phyloP scores from a whole-genome alignment of 2,329 filamentous ascomycete species.

The Ophiostoma himal-ulmi region DNA sequence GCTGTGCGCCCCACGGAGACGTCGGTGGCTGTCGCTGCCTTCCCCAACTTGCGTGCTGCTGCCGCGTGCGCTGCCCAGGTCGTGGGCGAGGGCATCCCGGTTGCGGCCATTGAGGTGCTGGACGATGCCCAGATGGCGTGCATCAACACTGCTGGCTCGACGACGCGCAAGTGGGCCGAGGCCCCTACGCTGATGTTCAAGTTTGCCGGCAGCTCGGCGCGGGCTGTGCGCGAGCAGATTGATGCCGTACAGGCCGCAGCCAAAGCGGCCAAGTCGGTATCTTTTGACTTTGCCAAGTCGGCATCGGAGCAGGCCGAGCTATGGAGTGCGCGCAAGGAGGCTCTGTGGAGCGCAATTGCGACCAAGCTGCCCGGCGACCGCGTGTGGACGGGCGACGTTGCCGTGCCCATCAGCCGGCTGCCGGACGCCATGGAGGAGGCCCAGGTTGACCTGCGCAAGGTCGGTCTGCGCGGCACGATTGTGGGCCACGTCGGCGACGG shows the following conservation, averaged over 20 bases:
- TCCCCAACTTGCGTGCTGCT: slow-evolving; percentile 58
- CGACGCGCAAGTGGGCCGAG: slow-evolving; percentile 62
- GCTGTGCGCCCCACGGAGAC: slow-evolving; percentile 73
- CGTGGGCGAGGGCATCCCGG: slow-evolving; percentile 71
- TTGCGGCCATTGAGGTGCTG: slow-evolving; percentile 87
- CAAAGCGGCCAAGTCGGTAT: slow-evolving; percentile 54
- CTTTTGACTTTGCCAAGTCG: slow-evolving; percentile 71
- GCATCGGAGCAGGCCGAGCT: slow-evolving; percentile 65
- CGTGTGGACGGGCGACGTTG: slow-evolving; percentile 83
- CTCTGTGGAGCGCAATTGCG: slow-evolving; percentile 73
- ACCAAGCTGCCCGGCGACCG: slow-evolving; percentile 59
- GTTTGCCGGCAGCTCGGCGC: slow-evolving; percentile 61
- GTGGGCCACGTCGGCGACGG: slow-evolving; percentile 68
- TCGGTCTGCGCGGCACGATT: slow-evolving; percentile 66
- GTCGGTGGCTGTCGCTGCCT: slow-evolving; percentile 68
- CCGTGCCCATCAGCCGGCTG: slow-evolving; percentile 69
- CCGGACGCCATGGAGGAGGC: slow-evolving; percentile 74
- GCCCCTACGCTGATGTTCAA: slow-evolving; percentile 79
- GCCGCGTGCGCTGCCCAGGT: slow-evolving; percentile 75
- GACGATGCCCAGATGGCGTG: slow-evolving; percentile 83
- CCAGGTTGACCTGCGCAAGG: slow-evolving; percentile 60
- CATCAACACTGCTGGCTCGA: slow-evolving; percentile 61
- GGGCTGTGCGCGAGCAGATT: slow-evolving; percentile 72
- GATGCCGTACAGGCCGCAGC: slow-evolving; percentile 59
- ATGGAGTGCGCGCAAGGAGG: slow-evolving; percentile 79